These are phyloP conservation scores for Pluteus cervinus DNA, from an alignment of 768 basidiomycete genomes.

Conservation along the genomic window DNA sequence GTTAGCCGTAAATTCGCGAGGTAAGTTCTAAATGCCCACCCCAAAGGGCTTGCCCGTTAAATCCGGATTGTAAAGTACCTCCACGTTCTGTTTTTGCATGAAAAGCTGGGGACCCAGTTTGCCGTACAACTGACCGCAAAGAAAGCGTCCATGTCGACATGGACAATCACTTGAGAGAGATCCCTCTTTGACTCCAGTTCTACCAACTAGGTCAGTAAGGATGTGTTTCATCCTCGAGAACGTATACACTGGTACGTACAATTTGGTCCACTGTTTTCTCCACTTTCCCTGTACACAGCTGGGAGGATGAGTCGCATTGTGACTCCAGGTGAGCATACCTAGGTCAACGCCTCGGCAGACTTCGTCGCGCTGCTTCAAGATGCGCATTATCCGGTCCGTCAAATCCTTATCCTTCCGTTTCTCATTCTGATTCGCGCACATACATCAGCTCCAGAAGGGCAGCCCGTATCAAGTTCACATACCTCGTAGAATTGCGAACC, in stretches of 20 bases:
- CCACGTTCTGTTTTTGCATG: constrained; percentile 44
- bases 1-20: constrained; percentile 5
- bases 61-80: constrained; percentile 57
- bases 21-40: constrained; percentile 29
- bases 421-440: constrained; percentile 62
- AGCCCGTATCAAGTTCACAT: constrained; percentile 11
- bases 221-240: neutral
- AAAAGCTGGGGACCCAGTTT: neutral
- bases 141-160: constrained; percentile 96
- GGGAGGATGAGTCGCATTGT: constrained; percentile 11
- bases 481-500: constrained; percentile 92
- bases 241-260: constrained; percentile 34
- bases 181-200: constrained; percentile 76
- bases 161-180: constrained; percentile 78
- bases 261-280: constrained; percentile 65
- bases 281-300: constrained; percentile 40
- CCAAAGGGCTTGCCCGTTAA: constrained; percentile 71
- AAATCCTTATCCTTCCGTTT: constrained; percentile 85
- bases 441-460: constrained; percentile 3
- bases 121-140: constrained; percentile 43
- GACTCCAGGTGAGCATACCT: constrained; percentile 28
- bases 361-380: constrained; percentile 61
- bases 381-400: constrained; percentile 66
- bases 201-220: constrained; percentile 37
- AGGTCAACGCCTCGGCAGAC: constrained; percentile 50